Conservation (phyloP, 192 early-diverging fungal genomes). For the Linnemannia elongata region DNA sequence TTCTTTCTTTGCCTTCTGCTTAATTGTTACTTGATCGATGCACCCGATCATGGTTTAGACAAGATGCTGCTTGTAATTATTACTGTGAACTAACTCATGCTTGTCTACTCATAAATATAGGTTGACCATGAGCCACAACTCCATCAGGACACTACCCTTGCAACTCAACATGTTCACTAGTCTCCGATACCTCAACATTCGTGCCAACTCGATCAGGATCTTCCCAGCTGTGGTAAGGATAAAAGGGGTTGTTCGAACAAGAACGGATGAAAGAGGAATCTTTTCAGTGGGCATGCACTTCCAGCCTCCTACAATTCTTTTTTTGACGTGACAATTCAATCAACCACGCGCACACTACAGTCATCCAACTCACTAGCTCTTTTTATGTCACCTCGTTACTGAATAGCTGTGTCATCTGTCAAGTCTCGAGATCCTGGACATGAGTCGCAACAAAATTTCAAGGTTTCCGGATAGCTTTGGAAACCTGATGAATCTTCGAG, state of each 20-base stretch:
- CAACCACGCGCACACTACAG: not conserved
- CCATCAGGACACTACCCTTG: conserved; percentile 51
- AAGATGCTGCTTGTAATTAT: conserved; percentile 23
- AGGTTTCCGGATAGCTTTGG: conserved; percentile 55
- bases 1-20: not conserved
- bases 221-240: conserved; percentile 55
- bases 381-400: not conserved
- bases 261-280: not conserved
- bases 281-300: not conserved
- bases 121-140: conserved; percentile 57
- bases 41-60: not conserved
- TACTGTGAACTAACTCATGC: not conserved
- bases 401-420: conserved; percentile 54
- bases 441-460: conserved; percentile 59
- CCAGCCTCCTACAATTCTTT: not conserved
- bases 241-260: not conserved
- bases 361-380: not conserved
- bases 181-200: conserved; percentile 58
- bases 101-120: conserved; percentile 12
- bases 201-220: conserved; percentile 53
- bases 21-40: not conserved
- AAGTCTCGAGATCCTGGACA: conserved; percentile 58
- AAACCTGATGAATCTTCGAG: conserved; percentile 55
- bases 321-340: not conserved
- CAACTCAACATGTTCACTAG: conserved; percentile 57